Evolutionary conservation across 169 alveolate genomes (phyloP).

Genomic region (Babesia gibsoni): DNA sequence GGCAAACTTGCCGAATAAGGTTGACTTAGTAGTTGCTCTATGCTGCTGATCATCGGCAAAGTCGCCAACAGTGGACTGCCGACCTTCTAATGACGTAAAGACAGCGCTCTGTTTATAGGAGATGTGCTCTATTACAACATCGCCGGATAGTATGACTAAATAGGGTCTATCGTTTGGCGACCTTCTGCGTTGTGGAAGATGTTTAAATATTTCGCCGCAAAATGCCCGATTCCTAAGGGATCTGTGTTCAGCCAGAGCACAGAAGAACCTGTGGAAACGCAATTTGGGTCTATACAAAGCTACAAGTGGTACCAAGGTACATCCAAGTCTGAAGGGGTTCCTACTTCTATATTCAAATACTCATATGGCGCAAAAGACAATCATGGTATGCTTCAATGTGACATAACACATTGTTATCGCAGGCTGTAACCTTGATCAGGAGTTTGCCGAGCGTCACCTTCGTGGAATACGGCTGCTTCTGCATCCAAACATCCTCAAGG

Average conservation of each 20-base stretch:
- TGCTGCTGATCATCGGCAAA: too few relatives aligned
- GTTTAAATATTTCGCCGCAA: constrained; percentile 43
- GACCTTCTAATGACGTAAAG: too few relatives aligned
- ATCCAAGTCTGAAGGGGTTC: constrained; percentile 14
- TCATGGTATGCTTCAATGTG: not conserved
- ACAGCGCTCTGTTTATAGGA: too few relatives aligned
- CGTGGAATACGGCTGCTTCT: constrained; percentile 52
- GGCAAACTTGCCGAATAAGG: too few relatives aligned
- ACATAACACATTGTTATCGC: not conserved
- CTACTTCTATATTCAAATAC: constrained; percentile 38
- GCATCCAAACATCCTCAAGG: constrained; percentile 72
- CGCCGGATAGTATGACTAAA: not conserved
- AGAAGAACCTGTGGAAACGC: constrained; percentile 43
- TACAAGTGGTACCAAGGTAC: constrained; percentile 46
- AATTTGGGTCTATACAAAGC: constrained; percentile 47
- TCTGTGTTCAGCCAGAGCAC: constrained; percentile 15
- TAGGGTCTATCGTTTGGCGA: too few relatives aligned
- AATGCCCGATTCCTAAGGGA: constrained; percentile 25
- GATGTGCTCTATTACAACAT: too few relatives aligned
- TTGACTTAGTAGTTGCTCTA: too few relatives aligned
- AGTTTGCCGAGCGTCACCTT: constrained; percentile 62
- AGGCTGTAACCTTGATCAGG: constrained; percentile 31
- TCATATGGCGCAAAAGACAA: constrained; percentile 9
- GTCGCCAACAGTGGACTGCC: too few relatives aligned
- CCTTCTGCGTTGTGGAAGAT: too few relatives aligned